Conservation (phyloP, 192 early-diverging fungal species). For the Podila minutissima region DNA sequence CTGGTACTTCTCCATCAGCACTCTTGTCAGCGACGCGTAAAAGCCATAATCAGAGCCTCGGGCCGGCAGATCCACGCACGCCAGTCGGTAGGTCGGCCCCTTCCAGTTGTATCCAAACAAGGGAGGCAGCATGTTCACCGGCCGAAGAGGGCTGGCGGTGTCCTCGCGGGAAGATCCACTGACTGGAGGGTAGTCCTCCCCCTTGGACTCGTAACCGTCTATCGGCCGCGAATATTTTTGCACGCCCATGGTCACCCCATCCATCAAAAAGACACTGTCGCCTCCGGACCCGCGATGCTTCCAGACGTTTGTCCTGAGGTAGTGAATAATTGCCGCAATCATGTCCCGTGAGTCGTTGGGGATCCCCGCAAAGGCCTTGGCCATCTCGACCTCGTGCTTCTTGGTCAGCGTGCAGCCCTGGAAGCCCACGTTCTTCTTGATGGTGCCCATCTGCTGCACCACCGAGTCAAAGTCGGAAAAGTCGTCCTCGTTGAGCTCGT, state of each 20-base stretch:
- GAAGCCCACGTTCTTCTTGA: slow-evolving; percentile 22
- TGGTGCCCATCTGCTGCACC: neutral
- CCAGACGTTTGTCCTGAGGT: slow-evolving; percentile 23
- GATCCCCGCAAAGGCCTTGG: neutral
- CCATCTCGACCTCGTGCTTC: slow-evolving; percentile 11
- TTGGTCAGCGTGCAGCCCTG: slow-evolving; percentile 4
- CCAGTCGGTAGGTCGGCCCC: slow-evolving; percentile 12
- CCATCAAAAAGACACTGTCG: slow-evolving; percentile 1
- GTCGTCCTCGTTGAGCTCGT: slow-evolving; percentile 30
- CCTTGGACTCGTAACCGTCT: slow-evolving; percentile 24
- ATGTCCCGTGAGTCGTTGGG: slow-evolving; percentile 34
- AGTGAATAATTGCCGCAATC: slow-evolving; percentile 29
- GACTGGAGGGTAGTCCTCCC: neutral
- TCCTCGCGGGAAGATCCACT: neutral
- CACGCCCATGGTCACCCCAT: neutral
- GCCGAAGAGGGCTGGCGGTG: too few species aligned
- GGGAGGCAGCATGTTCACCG: too few species aligned
- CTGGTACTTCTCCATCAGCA: slow-evolving; percentile 26
- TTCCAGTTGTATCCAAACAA: slow-evolving; percentile 19
- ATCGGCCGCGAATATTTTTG: slow-evolving; percentile 37
- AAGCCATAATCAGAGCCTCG: slow-evolving; percentile 20
- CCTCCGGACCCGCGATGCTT: slow-evolving; percentile 33
- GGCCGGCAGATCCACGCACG: slow-evolving; percentile 13
- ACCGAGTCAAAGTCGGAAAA: slow-evolving; percentile 32
- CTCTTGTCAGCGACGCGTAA: slow-evolving; percentile 27